Evolutionary conservation across 1,284 basidiomycete species (phyloP), one percentile per base, ranked within the genome.

Genomic region (Boletus semigastroideus): DNA sequence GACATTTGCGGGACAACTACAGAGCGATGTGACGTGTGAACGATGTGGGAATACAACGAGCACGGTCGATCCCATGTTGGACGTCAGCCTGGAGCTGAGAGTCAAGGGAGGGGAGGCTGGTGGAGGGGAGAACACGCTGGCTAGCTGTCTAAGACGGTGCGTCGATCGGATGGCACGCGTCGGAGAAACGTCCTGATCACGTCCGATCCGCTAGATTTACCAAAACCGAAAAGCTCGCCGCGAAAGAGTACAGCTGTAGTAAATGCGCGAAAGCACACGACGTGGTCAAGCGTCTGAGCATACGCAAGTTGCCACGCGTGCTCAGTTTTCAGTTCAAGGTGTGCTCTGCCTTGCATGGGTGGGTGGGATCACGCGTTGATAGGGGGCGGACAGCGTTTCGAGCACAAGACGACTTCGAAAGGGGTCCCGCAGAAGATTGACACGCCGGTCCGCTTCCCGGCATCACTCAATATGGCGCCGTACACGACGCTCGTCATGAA

Each of bases 271-370:
- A 86, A 63, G 74, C 79, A 22, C 82, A 84, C 68, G 82, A 86
- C 57, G 90, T 89, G 1, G 90, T 81, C 59, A 94, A 95, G 65
- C 86, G 92, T 41, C 72, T 98, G 47, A 90, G 86, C 57, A 86
- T 98, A 60, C 83, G 82, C 51, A 87, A 87, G 56, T 77, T 99
- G 5, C 94, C 96, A 0, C 90, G 92, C 0, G 93, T 97, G 1
- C 76, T 99, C 42, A 93, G 90, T 60, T 92, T 98, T 61, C 96
- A 98, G 69, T 88, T 99, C 73, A 99, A 98, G 80, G 94, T 92
- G 49, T 38, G 65, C 14, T 25, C 25, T 25, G 25, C 25, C 25
- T 25, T 6, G 25, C 25, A 4, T 25, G 25, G 5, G 5, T 25
- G 25, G 25, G 25, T 25, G 25, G 2, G 25, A 25, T 25, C 25